Conservation (phyloP, 2,329 filamentous ascomycete genomes). For the Claviceps fusiformis region DNA sequence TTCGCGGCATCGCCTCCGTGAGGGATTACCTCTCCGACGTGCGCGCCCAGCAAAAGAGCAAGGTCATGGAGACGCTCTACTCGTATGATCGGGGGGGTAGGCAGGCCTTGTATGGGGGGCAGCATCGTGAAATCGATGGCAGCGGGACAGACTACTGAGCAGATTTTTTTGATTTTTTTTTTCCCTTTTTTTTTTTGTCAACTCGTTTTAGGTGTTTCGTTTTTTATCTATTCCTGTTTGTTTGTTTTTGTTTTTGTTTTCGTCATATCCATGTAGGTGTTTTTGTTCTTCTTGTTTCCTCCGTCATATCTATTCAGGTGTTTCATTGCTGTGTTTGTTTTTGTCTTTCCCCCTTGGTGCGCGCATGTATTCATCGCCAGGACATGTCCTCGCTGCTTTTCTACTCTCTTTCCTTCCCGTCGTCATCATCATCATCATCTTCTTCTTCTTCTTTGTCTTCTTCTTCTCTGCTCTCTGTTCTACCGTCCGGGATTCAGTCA, state of each 20-base stretch:
- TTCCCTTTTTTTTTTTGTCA: not conserved
- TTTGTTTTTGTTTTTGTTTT: not conserved
- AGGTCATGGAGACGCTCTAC: conserved; percentile 60
- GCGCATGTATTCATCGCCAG: no score
- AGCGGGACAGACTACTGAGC: not conserved
- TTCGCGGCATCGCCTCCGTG: conserved; percentile 66
- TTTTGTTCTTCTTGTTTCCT: not conserved
- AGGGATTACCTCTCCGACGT: conserved; percentile 65
- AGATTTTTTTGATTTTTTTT: not conserved
- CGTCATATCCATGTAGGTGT: no score
- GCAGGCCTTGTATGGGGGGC: not conserved
- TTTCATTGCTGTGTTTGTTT: no score
- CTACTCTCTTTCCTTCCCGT: no score
- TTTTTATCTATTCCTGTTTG: no score
- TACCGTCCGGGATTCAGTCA: no score
- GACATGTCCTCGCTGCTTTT: no score
- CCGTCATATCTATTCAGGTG: not conserved
- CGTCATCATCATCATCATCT: no score
- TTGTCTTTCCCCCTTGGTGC: no score
- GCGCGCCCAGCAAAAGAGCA: conserved; percentile 66
- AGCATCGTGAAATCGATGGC: not conserved
- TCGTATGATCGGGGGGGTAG: conserved; percentile 5
- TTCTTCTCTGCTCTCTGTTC: no score
- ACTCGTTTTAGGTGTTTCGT: no score
- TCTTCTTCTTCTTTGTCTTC: no score